Percentiles rank a stretch among this genome's conserved stretches.
Conservation (phyloP, 2,329 filamentous ascomycete species). For the Incumbomyces delicatus region DNA sequence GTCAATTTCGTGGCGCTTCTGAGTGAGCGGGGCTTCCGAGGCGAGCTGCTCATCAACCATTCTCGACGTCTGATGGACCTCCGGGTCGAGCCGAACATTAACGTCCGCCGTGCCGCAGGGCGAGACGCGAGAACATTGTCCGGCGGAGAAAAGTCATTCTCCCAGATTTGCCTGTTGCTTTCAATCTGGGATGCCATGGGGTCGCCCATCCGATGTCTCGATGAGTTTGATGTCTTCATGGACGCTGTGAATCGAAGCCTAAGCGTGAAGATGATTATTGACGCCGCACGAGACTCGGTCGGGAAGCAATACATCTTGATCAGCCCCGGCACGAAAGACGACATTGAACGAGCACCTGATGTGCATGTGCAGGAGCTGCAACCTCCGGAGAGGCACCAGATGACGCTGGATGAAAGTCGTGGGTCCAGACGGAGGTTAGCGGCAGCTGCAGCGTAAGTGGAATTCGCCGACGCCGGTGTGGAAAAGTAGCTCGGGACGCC, state of each 20-base stretch:
- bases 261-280: slow-evolving; percentile 90
- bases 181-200: slow-evolving; percentile 98
- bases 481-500: too few relatives aligned
- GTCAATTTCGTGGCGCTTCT: slow-evolving; percentile 82
- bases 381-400: background rate
- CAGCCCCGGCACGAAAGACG: slow-evolving; percentile 72
- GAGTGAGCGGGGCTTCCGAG: slow-evolving; percentile 79
- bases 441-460: background rate
- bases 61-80: slow-evolving; percentile 63
- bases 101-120: slow-evolving; percentile 57
- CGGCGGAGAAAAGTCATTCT: slow-evolving; percentile 95
- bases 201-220: slow-evolving; percentile 83
- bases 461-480: too few relatives aligned
- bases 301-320: slow-evolving; percentile 93
- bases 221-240: slow-evolving; percentile 99
- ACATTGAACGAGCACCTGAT: slow-evolving; percentile 36
- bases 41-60: slow-evolving; percentile 71
- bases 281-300: slow-evolving; percentile 73
- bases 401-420: slow-evolving; percentile 4
- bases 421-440: background rate
- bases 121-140: slow-evolving; percentile 86
- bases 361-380: slow-evolving; percentile 25
- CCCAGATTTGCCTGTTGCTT: slow-evolving; percentile 85
- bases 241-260: slow-evolving; percentile 90
- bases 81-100: slow-evolving; percentile 62